These are phyloP conservation scores for Sequoiadendron giganteum DNA, from an alignment of 75 land plant genomes.

Conservation along the genomic window DNA sequence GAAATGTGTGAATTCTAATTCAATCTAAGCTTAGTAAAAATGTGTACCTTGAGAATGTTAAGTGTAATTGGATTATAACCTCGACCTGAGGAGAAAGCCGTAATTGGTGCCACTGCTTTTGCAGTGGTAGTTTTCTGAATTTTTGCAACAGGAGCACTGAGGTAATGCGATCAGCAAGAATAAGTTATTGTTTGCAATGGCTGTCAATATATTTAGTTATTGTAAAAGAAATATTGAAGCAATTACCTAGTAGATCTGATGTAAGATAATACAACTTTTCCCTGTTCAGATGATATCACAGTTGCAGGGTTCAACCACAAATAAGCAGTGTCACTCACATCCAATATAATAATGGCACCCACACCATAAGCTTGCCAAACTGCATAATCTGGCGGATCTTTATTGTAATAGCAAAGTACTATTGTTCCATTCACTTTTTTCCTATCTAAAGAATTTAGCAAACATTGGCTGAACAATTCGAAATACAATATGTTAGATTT, in stretches of 20 bases:
- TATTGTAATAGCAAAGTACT: no score
- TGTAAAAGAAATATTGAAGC: no score
- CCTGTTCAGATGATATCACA: background rate
- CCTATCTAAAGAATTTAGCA: background rate
- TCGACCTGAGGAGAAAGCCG: slow-evolving; percentile 37
- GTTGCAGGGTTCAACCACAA: slow-evolving; percentile 1
- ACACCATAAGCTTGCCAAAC: slow-evolving; percentile 19
- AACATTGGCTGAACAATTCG: slow-evolving; percentile 16
- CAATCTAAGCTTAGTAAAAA: background rate
- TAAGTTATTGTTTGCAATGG: background rate
- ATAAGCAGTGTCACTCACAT: background rate
- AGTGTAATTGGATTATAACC: slow-evolving; percentile 38
- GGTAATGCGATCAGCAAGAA: background rate
- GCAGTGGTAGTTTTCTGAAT: background rate
- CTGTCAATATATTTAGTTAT: no score
- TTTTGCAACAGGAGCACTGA: background rate
- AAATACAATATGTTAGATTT: no score
- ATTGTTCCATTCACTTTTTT: no score
- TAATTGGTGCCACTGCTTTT: slow-evolving; percentile 27
- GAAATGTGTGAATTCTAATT: background rate
- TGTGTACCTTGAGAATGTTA: slow-evolving; percentile 32
- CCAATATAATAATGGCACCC: slow-evolving; percentile 8
- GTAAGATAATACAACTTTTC: slow-evolving; percentile 10
- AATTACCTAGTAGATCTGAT: slow-evolving; percentile 27
- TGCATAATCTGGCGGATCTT: no score